Conservation (phyloP, 805 yeast species). For the Yarrowia sp. region DNA sequence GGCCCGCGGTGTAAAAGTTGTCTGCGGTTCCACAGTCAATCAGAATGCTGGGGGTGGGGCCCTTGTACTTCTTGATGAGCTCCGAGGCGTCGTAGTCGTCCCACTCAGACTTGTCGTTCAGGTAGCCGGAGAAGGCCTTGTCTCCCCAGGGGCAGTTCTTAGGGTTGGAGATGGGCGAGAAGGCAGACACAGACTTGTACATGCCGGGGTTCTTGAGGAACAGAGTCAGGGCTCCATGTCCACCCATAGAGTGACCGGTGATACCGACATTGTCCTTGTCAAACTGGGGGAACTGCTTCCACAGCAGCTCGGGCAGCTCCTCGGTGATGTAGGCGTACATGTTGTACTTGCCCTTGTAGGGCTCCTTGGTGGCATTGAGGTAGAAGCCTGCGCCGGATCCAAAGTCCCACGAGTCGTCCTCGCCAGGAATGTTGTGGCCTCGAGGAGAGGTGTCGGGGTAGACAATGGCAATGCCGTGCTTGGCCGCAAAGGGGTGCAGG, state of each 20-base stretch:
- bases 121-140: constrained; percentile 79
- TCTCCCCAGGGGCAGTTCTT: constrained; percentile 82
- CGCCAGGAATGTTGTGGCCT: constrained; percentile 79
- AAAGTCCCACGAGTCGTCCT: constrained; percentile 83
- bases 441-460: constrained; percentile 98
- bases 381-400: constrained; percentile 97
- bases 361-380: constrained; percentile 77
- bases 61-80: constrained; percentile 64
- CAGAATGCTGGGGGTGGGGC: constrained; percentile 66
- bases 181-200: constrained; percentile 84
- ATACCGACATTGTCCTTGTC: constrained; percentile 69
- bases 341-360: constrained; percentile 74
- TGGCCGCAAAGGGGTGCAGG: constrained; percentile 78
- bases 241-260: constrained; percentile 99
- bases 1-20: constrained; percentile 66
- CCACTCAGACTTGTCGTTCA: constrained; percentile 69
- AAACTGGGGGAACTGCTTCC: constrained; percentile 54
- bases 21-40: constrained; percentile 86
- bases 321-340: constrained; percentile 85
- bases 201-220: constrained; percentile 70
- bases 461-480: constrained; percentile 84
- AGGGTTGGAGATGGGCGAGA: constrained; percentile 90
- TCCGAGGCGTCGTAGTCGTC: constrained; percentile 81
- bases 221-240: constrained; percentile 86
- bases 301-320: constrained; percentile 68